Percentiles rank a stretch among this genome's conserved stretches.
Conservation (phyloP, 164 flowering plant species). For the Saururus chinensis region DNA sequence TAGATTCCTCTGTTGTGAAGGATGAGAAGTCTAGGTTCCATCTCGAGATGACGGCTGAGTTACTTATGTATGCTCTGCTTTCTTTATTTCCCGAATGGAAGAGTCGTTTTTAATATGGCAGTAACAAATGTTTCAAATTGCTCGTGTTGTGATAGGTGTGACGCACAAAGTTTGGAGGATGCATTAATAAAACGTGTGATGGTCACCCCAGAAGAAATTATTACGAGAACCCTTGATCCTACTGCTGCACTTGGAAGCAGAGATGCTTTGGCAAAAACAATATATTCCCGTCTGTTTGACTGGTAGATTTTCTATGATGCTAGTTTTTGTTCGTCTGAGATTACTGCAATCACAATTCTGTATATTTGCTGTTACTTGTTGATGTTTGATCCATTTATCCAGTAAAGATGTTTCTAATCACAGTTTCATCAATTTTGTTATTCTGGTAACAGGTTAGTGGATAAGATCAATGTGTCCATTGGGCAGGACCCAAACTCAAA, state of each 20-base stretch:
- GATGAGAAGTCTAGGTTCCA: constrained; percentile 89
- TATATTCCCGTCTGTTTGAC: constrained; percentile 91
- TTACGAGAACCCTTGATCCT: constrained; percentile 96
- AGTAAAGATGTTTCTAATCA: neutral
- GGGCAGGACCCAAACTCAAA: constrained; percentile 97
- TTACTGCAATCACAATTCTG: no score
- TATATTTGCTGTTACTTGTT: no score
- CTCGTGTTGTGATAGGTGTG: constrained; percentile 45
- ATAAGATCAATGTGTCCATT: constrained; percentile 82
- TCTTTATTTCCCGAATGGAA: neutral
- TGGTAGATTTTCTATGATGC: constrained; percentile 40
- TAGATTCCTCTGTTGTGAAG: constrained; percentile 93
- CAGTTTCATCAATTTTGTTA: neutral
- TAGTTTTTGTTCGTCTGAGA: neutral
- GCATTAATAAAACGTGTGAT: constrained; percentile 86
- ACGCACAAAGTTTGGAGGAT: constrained; percentile 82
- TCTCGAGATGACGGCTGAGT: constrained; percentile 77
- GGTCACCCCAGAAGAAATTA: constrained; percentile 97
- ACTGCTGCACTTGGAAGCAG: constrained; percentile 75
- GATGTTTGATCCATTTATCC: neutral
- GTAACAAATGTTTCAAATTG: neutral
- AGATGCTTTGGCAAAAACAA: constrained; percentile 93
- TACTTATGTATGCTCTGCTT: constrained; percentile 46
- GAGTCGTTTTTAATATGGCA: neutral
- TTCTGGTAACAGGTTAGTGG: constrained; percentile 65